Evolutionary conservation across 345 rosid species (phyloP).

Genomic region (rapeseed (Brassica napus)): DNA sequence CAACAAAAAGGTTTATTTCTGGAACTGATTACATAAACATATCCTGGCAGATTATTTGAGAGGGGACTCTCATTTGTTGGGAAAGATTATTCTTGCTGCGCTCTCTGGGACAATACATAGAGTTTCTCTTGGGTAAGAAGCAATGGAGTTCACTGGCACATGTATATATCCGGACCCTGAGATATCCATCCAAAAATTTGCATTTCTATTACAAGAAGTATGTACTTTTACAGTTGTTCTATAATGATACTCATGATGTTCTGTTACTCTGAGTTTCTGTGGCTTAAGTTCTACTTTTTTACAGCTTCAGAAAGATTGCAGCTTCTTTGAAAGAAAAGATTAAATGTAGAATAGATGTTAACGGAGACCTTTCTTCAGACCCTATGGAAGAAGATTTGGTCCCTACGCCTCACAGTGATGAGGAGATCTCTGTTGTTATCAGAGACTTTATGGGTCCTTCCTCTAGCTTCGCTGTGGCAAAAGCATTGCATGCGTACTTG

Average conservation of each 20-base stretch:
- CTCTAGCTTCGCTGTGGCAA: constrained; percentile 46
- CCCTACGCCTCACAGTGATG: constrained; percentile 45
- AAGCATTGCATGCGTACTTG: constrained; percentile 58
- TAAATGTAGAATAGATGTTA: constrained; percentile 38
- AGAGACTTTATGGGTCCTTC: constrained; percentile 65
- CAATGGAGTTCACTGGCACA: constrained; percentile 72
- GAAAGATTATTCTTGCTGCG: constrained; percentile 72
- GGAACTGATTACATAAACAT: not conserved
- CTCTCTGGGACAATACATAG: constrained; percentile 82
- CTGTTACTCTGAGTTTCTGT: not conserved
- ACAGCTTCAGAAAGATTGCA: constrained; percentile 75
- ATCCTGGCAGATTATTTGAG: constrained; percentile 63
- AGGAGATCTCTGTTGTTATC: constrained; percentile 52
- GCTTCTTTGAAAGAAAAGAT: constrained; percentile 61
- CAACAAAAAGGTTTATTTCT: not conserved
- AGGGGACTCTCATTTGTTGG: constrained; percentile 80
- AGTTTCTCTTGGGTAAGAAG: constrained; percentile 59
- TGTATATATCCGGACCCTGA: constrained; percentile 63
- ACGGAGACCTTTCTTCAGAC: constrained; percentile 43
- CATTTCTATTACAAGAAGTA: constrained; percentile 72
- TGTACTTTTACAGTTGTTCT: constrained; percentile 3
- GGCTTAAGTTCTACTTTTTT: constrained; percentile 1
- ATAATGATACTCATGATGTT: not conserved
- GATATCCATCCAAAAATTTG: constrained; percentile 73
- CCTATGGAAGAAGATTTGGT: constrained; percentile 46